phyloP scores from a whole-genome alignment of 345 rosid genomes.

The Raphanus sativus region DNA sequence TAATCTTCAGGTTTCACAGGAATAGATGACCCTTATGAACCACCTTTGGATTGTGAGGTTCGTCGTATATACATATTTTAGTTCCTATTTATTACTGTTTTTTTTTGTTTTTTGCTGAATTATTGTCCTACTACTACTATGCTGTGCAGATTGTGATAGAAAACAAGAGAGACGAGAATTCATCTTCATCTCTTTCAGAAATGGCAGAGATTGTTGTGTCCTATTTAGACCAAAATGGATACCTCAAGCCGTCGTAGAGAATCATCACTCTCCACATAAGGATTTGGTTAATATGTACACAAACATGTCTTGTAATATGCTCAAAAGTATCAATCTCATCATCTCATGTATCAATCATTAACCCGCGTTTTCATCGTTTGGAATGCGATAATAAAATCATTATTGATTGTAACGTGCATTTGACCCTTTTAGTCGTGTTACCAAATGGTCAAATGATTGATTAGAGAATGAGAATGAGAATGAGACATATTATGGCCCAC shows the following conservation, averaged over 20 bases:
- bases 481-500: too few species aligned
- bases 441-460: background rate
- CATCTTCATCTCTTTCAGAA: constrained; percentile 48
- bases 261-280: background rate
- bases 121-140: background rate
- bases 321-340: constrained; percentile 1
- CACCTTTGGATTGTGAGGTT: constrained; percentile 67
- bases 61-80: background rate
- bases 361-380: background rate
- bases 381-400: background rate
- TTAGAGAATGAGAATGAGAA: background rate
- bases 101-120: background rate
- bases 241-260: constrained; percentile 48
- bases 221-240: constrained; percentile 68
- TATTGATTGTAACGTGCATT: background rate
- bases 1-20: constrained; percentile 63
- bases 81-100: background rate
- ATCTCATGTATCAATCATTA: background rate
- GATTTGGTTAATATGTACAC: background rate
- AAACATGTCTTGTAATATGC: constrained; percentile 8
- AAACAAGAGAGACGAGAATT: constrained; percentile 37
- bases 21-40: constrained; percentile 77
- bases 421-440: background rate
- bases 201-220: constrained; percentile 68
- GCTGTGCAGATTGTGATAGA: constrained; percentile 59